Evolutionary conservation across 257 asterid species (phyloP), one percentile per base, ranked within the genome.

Genomic region (Verbena officinalis): DNA sequence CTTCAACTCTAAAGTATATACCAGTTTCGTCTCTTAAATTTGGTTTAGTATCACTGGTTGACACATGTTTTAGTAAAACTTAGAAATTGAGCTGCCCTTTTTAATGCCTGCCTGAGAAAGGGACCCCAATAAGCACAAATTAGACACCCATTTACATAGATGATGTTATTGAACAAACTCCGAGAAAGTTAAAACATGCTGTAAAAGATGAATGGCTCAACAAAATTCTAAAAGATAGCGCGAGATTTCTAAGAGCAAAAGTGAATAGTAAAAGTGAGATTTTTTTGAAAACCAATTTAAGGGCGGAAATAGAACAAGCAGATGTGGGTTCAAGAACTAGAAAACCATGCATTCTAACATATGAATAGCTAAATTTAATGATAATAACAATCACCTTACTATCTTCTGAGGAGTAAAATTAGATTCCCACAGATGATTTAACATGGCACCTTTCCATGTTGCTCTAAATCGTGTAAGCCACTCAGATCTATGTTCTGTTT

Each of bases 341-440:
- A 15, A 61, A 69, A 53, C 39, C 17, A 44, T 7, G 55, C 38
- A 40, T 31, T 33, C 49, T 20, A 53, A 24, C 55, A 40, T 59
- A 55, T 13, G 48, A 51, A 30, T 42, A 24, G 13, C 45, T 9
- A 30, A 55, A 34, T 53, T 8, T 48, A n/a, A 39, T 10, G 27
- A 38, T 44, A 50, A 52, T 19, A 43, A 23, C 27, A 60, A 51
- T 58, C 69, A 90, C 99, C 99, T 93, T 71, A 93, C 42, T 75
- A 93, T 23, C 80, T 75, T 93, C 83, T 84, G 93, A 2, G 99
- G 99, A 30, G 97, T 93, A 65, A 90, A 86, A 82, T 93, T 93
- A 64, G 99, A 83, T 82, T 93, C 99, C 99, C 99, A 93, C 15
- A 93, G 79, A 81, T 86, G 99, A 84, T 90, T 87, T 39, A 87